Percentiles rank a stretch among this genome's conserved stretches.
phyloP scores from a whole-genome alignment of 73 alveolate genomes.

The Paramecium bursaria region DNA sequence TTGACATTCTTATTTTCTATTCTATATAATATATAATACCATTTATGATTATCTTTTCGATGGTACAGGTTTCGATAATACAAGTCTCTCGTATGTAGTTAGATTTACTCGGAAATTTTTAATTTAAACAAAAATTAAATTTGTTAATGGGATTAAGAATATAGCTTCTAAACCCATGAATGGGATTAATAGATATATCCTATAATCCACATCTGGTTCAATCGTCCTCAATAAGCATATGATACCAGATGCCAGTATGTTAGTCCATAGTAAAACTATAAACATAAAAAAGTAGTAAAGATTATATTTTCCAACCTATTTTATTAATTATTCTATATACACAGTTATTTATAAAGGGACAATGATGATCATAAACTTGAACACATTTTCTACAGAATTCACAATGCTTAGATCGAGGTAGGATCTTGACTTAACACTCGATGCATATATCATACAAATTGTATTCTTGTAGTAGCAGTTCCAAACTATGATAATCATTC shows the following conservation, averaged over 20 bases:
- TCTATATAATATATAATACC: no score
- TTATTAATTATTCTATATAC: neutral
- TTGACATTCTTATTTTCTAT: no score
- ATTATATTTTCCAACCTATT: constrained; percentile 30
- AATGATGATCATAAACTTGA: constrained; percentile 63
- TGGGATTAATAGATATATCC: neutral
- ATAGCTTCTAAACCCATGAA: neutral
- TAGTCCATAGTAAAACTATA: neutral
- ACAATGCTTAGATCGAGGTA: constrained; percentile 64
- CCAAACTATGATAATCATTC: neutral
- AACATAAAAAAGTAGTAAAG: neutral
- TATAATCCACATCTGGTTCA: neutral
- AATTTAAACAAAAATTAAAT: neutral
- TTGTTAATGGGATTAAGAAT: constrained; percentile 22
- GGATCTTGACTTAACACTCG: constrained; percentile 32
- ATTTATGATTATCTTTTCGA: constrained; percentile 38
- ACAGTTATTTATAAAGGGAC: constrained; percentile 71
- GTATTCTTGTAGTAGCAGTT: neutral
- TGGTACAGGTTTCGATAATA: neutral
- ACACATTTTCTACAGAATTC: constrained; percentile 67
- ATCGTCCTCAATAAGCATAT: neutral
- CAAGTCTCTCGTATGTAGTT: constrained; percentile 44
- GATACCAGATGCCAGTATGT: neutral
- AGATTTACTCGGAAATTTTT: neutral
- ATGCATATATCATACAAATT: constrained; percentile 57